phyloP scores from a whole-genome alignment of 2,329 filamentous ascomycete species.

The Alternaria alternata region DNA sequence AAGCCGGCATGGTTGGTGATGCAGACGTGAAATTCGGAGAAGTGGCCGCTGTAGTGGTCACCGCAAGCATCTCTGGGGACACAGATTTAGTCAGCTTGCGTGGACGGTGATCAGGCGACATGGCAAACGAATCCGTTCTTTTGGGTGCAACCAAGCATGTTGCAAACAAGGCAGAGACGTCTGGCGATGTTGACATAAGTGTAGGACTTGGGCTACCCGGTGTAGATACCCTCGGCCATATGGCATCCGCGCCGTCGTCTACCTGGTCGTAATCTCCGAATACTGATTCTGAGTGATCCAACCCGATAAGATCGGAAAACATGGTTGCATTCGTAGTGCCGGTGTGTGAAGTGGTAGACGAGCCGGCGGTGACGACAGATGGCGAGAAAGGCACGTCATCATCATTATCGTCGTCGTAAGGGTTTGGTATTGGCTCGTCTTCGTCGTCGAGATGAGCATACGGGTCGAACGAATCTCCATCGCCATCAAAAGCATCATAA shows the following conservation, averaged over 20 bases:
- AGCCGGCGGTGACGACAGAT: conserved; percentile 18
- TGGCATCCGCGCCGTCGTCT: conserved; percentile 29
- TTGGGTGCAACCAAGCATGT: conserved; percentile 12
- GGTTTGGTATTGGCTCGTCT: conserved; percentile 22
- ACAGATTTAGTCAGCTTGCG: conserved; percentile 4
- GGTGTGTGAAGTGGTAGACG: conserved; percentile 11
- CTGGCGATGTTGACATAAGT: conserved; percentile 25
- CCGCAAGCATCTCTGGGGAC: conserved; percentile 9
- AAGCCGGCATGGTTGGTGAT: neutral
- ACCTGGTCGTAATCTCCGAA: conserved; percentile 38
- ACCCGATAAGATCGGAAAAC: conserved; percentile 30
- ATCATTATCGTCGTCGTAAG: conserved; percentile 19
- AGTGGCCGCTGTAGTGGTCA: neutral
- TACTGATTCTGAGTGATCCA: conserved; percentile 33
- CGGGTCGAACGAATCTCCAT: conserved; percentile 42
- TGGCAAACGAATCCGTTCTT: conserved; percentile 26
- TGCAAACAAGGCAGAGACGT: conserved; percentile 28
- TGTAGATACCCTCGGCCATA: conserved; percentile 30
- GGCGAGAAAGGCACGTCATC: conserved; percentile 26
- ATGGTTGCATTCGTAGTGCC: conserved; percentile 12
- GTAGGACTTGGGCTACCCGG: neutral
- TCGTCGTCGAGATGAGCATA: conserved; percentile 46
- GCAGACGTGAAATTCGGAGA: conserved; percentile 17
- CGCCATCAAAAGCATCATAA: conserved; percentile 54
- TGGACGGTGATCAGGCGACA: conserved; percentile 25